Base-by-base conservation (phyloP, 139 green algal genomes). In the Asterochloris erici region DNA sequence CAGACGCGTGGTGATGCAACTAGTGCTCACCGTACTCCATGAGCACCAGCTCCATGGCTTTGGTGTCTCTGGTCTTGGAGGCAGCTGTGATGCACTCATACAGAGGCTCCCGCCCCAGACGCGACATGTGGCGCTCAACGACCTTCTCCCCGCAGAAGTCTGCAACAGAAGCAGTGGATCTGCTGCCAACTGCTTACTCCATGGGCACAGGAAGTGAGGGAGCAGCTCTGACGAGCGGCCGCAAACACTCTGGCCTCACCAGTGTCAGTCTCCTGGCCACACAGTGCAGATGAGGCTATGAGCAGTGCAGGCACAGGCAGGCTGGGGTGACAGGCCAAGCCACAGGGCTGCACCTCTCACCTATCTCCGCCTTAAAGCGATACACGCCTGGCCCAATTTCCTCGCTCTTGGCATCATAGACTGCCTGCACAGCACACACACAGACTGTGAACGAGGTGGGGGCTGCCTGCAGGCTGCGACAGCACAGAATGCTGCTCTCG, bases 331-430 rank as follows among this genome's bases (percentile, higher is more conserved):
- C 38, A 54, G 38, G 38, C 38, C 38, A 6, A 54, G 4, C 38
- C 38, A 54, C 38, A 54, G 38, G 38, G 38, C 2, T 54, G 4
- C 38, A 79, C 16, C 21, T 86, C 84, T 66, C 84, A 85, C 85
- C 86, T 64, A 97, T 91, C 87, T 96, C 94, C 1, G 92, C 90
- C 82, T 96, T 94, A 87, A 96, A 97, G 24, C 93, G 88, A 87
- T 89, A 97, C 60, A 94, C 87, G 54, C 89, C 88, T 12, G 94
- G 90, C 0, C 94, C 95, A 14, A 98, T 89, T 85, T 98, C 94
- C 85, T 98, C 95, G 66, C 82, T 94, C 89, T 96, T 97, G 62
- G 90, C 90, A 88, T 97, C 93, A 71, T 92, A 88, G 23, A 98
- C 91, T 19, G 87, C 84, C 73, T 89, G 79, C 60, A 97, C 10